phyloP scores from a whole-genome alignment of 75 land plant genomes.

The Picea sitchensis region DNA sequence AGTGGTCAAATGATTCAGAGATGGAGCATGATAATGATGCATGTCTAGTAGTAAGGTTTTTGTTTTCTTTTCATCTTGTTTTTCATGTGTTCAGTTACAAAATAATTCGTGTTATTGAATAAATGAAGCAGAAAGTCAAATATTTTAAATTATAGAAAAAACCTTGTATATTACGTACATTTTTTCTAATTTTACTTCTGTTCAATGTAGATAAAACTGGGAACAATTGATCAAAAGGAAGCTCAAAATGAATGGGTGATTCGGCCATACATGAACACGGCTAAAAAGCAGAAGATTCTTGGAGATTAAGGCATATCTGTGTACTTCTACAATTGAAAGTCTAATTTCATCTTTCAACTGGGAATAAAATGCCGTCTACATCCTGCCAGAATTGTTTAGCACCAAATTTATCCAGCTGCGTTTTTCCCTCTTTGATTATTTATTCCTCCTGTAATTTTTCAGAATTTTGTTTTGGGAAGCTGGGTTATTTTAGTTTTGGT shows the following conservation, averaged over 20 bases:
- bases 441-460: no score
- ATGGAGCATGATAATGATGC: background rate
- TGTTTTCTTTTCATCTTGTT: background rate
- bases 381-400: no score
- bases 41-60: background rate
- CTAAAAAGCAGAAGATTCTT: slow-evolving; percentile 68
- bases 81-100: background rate
- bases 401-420: no score
- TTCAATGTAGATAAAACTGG: slow-evolving; percentile 72
- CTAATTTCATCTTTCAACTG: no score
- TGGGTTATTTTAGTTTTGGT: no score
- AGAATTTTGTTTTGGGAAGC: no score
- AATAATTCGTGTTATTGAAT: no score
- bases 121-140: no score
- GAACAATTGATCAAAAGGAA: slow-evolving; percentile 88
- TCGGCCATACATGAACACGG: slow-evolving; percentile 91
- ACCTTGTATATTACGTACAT: no score
- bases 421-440: no score
- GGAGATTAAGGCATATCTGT: slow-evolving; percentile 19
- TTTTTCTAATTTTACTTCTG: background rate
- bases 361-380: no score
- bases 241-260: slow-evolving; percentile 91
- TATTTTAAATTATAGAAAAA: no score
- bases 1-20: background rate
- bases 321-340: background rate